These are phyloP conservation scores for Phytophthora tubulina DNA, from an alignment of 352 stramenopile genomes.

Conservation along the genomic window DNA sequence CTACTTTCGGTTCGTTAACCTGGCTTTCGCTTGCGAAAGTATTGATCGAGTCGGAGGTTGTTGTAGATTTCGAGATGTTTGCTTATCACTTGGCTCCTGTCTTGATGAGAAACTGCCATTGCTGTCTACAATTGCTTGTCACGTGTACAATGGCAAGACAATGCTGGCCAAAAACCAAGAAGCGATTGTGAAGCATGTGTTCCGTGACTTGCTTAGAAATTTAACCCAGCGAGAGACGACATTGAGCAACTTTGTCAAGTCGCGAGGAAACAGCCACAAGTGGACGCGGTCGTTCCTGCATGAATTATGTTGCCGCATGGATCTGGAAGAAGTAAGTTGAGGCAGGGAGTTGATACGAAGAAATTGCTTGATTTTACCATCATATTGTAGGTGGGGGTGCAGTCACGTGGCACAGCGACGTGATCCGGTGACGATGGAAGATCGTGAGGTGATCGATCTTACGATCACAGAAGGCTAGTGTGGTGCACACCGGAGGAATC, in stretches of 20 bases:
- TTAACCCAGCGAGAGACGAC: conserved; percentile 30
- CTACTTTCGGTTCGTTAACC: conserved; percentile 44
- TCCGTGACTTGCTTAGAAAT: conserved; percentile 31
- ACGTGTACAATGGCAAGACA: conserved; percentile 52
- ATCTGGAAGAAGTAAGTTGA: conserved; percentile 35
- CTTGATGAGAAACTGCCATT: conserved; percentile 18
- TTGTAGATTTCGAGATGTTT: conserved; percentile 11
- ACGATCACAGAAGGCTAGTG: no score
- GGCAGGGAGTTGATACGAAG: no score
- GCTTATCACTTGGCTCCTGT: conserved; percentile 13
- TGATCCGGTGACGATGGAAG: no score
- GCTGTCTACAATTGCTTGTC: conserved; percentile 22
- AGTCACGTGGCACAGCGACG: no score
- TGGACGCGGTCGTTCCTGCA: conserved; percentile 58
- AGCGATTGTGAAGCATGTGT: conserved; percentile 10
- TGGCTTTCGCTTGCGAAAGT: conserved; percentile 32
- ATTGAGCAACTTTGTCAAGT: conserved; percentile 44
- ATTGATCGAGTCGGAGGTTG: conserved; percentile 10
- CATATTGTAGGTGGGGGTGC: no score
- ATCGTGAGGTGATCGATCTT: no score
- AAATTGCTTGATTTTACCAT: no score
- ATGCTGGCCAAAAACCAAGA: conserved; percentile 33
- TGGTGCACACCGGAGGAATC: no score
- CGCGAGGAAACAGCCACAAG: conserved; percentile 39
- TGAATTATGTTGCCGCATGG: conserved; percentile 50